Percentiles rank a stretch among this genome's conserved stretches.
These are phyloP conservation scores for Leccinum imitatum DNA, from an alignment of 768 basidiomycete genomes.

Conservation along the genomic window DNA sequence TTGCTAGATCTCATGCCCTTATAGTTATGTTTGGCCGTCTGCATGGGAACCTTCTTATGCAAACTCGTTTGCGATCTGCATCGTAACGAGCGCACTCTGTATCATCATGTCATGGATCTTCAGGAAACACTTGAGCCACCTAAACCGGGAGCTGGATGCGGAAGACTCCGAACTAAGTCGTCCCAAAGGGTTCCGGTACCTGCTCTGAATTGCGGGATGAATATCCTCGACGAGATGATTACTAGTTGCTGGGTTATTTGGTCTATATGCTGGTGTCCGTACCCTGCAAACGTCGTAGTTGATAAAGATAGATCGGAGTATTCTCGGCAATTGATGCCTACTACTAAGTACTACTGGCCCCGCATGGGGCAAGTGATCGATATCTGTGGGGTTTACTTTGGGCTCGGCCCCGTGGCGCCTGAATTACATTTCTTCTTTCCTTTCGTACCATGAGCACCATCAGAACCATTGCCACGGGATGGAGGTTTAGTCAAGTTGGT, in stretches of 20 bases:
- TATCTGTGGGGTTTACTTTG: too few relatives aligned
- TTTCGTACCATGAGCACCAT: constrained; percentile 18
- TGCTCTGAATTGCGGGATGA: constrained; percentile 34
- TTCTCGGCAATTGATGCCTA: constrained; percentile 9
- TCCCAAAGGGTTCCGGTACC: constrained; percentile 45
- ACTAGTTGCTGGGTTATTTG: not conserved
- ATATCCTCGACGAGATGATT: not conserved
- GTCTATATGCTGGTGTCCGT: not conserved
- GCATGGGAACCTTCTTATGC: constrained; percentile 71
- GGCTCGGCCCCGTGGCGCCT: not conserved
- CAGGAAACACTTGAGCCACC: constrained; percentile 40
- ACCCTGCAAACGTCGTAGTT: not conserved
- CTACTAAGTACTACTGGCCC: not conserved
- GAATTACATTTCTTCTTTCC: not conserved
- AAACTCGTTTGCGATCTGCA: constrained; percentile 72
- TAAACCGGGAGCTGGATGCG: constrained; percentile 42
- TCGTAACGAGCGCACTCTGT: constrained; percentile 49
- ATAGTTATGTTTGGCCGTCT: constrained; percentile 65
- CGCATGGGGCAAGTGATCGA: constrained; percentile 1
- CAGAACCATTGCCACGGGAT: constrained; percentile 42
- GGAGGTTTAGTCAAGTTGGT: constrained; percentile 68
- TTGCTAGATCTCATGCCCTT: constrained; percentile 7
- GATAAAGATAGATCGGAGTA: constrained; percentile 6
- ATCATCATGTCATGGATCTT: constrained; percentile 54
- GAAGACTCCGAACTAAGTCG: constrained; percentile 38